Percentiles rank a stretch among this genome's conserved stretches.
Evolutionary conservation across 345 rosid genomes (phyloP).

Genomic region (Lumnitzera littorea): DNA sequence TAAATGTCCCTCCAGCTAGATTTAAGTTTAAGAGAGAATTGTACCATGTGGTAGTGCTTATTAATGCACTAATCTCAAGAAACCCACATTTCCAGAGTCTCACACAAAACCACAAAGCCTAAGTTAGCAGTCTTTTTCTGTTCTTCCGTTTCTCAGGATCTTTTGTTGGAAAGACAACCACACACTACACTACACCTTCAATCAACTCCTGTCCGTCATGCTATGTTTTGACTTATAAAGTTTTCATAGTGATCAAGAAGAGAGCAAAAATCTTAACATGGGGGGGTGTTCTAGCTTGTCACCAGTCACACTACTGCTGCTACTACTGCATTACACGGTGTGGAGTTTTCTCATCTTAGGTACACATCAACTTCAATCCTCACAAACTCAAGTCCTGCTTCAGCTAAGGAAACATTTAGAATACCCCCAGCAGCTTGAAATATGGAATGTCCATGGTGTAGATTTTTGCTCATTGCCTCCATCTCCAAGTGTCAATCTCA

Average conservation of each 20-base stretch:
- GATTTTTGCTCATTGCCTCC: constrained; percentile 49
- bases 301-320: background rate
- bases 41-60: too few relatives aligned
- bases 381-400: constrained; percentile 68
- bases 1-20: too few relatives aligned
- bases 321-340: constrained; percentile 27
- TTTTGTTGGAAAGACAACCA: too few relatives aligned
- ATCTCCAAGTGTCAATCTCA: constrained; percentile 41
- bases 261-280: constrained; percentile 27
- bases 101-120: too few relatives aligned
- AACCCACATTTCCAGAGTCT: too few relatives aligned
- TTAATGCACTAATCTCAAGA: too few relatives aligned
- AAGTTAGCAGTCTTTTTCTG: too few relatives aligned
- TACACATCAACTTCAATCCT: constrained; percentile 60
- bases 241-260: background rate
- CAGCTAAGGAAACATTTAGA: constrained; percentile 68
- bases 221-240: too few relatives aligned
- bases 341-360: constrained; percentile 39
- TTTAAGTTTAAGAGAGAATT: too few relatives aligned
- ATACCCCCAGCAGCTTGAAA: constrained; percentile 55
- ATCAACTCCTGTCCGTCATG: too few relatives aligned
- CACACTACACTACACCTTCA: too few relatives aligned
- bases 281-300: constrained; percentile 23
- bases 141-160: too few relatives aligned
- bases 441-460: constrained; percentile 45